These are phyloP conservation scores for Dillenia turbinata DNA, from an alignment of 164 flowering plant species.

Conservation along the genomic window DNA sequence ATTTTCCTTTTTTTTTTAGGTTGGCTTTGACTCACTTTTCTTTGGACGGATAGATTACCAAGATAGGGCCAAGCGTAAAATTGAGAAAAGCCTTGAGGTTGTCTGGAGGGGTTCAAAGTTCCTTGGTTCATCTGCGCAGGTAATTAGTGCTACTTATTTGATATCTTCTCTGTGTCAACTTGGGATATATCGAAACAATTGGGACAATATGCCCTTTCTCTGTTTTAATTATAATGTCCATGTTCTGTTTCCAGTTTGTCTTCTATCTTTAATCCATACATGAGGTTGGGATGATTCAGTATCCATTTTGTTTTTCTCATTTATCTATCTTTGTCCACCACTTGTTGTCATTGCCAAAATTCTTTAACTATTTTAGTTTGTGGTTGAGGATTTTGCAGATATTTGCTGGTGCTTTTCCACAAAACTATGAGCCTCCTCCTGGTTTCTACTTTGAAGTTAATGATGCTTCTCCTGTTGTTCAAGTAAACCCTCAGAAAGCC, in stretches of 20 bases:
- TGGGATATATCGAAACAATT: too few relatives aligned
- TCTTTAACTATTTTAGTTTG: too few relatives aligned
- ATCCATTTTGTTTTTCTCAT: background rate
- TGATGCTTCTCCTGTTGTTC: conserved; percentile 51
- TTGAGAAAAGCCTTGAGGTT: conserved; percentile 78
- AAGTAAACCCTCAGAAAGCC: conserved; percentile 22
- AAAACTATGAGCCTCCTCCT: conserved; percentile 60
- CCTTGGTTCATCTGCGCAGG: conserved; percentile 73
- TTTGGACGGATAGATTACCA: conserved; percentile 93
- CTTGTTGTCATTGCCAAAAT: too few relatives aligned
- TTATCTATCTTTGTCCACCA: too few relatives aligned
- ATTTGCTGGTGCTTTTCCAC: conserved; percentile 51
- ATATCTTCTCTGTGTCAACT: too few relatives aligned
- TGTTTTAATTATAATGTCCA: too few relatives aligned
- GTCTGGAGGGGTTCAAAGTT: conserved; percentile 85
- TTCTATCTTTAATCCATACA: too few relatives aligned
- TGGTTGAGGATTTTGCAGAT: conserved; percentile 24
- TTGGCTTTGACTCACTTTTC: conserved; percentile 70
- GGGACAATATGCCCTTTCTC: too few relatives aligned
- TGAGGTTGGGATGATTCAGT: too few relatives aligned
- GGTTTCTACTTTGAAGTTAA: conserved; percentile 57
- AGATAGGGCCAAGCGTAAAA: conserved; percentile 74
- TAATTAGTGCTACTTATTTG: background rate
- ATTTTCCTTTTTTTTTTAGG: conserved; percentile 23
- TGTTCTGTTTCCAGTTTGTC: too few relatives aligned